phyloP scores from a whole-genome alignment of 2,329 filamentous ascomycete species.

The Botryotinia globosa region DNA sequence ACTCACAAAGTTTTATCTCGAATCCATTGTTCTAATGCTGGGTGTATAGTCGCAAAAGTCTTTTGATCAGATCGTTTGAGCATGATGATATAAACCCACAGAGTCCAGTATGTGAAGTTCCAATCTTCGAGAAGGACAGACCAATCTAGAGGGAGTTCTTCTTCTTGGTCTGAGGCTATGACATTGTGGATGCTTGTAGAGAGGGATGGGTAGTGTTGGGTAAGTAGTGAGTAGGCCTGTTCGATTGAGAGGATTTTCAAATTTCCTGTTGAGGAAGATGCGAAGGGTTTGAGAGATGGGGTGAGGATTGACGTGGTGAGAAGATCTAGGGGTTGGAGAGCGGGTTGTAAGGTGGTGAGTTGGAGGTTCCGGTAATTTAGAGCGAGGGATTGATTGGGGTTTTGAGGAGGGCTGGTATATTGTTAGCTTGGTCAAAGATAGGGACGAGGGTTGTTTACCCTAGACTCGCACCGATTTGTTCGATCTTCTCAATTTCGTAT shows the following conservation, averaged over 20 bases:
- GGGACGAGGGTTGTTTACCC: slow-evolving; percentile 12
- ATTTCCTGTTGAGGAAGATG: background rate
- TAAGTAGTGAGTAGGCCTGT: slow-evolving; percentile 29
- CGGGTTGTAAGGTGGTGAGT: slow-evolving; percentile 24
- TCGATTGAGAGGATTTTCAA: slow-evolving; percentile 36
- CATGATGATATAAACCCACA: slow-evolving; percentile 31
- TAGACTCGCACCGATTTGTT: slow-evolving; percentile 18
- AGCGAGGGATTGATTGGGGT: slow-evolving; percentile 31
- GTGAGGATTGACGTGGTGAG: slow-evolving; percentile 4
- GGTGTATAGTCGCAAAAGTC: background rate
- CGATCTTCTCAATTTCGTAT: slow-evolving; percentile 24
- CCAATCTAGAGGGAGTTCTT: slow-evolving; percentile 33
- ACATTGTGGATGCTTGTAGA: slow-evolving; percentile 19
- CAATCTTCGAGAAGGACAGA: slow-evolving; percentile 29
- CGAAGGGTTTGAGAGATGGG: background rate
- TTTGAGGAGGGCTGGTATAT: slow-evolving; percentile 26
- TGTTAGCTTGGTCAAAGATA: slow-evolving; percentile 15
- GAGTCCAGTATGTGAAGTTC: slow-evolving; percentile 31
- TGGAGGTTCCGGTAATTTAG: slow-evolving; percentile 31
- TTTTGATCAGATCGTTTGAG: slow-evolving; percentile 9
- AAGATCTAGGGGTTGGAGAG: slow-evolving; percentile 16
- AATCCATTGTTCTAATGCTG: background rate
- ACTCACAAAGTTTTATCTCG: background rate
- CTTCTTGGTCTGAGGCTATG: slow-evolving; percentile 33
- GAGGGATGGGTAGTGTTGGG: slow-evolving; percentile 21